Evolutionary conservation across 768 basidiomycete genomes (phyloP).

Genomic region (Termitomyces eurrhizus): DNA sequence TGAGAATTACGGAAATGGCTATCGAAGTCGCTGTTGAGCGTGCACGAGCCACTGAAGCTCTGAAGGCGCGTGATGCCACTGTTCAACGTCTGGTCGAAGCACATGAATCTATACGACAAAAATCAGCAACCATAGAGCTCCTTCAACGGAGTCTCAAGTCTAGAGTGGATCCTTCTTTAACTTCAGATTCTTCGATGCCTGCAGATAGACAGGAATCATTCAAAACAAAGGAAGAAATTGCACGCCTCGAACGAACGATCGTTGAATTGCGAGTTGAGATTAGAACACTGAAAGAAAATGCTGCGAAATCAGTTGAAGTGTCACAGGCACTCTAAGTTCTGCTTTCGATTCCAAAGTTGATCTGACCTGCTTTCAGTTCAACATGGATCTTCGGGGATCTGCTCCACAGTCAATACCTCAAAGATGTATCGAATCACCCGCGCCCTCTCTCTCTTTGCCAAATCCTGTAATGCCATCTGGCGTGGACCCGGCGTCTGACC

Average conservation of each 20-base stretch:
- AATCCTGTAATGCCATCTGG: not conserved
- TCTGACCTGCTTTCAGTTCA: conserved; percentile 6
- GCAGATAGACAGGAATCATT: conserved; percentile 17
- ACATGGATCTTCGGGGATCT: conserved; percentile 1
- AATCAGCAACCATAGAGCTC: conserved; percentile 45
- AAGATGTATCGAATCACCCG: conserved; percentile 6
- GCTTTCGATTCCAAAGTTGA: not conserved
- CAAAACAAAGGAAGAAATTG: conserved; percentile 33
- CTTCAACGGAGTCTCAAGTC: conserved; percentile 30
- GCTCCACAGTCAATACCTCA: conserved; percentile 2
- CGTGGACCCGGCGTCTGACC: conserved; percentile 1
- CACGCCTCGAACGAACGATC: conserved; percentile 32
- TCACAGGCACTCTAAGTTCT: conserved; percentile 23
- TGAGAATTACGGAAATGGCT: conserved; percentile 47
- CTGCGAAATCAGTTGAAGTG: conserved; percentile 22
- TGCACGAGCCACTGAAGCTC: conserved; percentile 49
- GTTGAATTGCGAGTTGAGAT: conserved; percentile 35
- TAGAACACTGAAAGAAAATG: conserved; percentile 25
- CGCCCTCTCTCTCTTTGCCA: conserved; percentile 5
- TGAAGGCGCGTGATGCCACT: conserved; percentile 59
- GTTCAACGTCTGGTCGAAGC: conserved; percentile 57
- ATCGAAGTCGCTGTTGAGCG: conserved; percentile 53
- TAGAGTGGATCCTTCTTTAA: conserved; percentile 11
- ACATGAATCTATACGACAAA: conserved; percentile 57
- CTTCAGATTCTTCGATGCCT: not conserved